Percentiles rank a stretch among this genome's conserved stretches.
phyloP scores from a whole-genome alignment of 108 stramenopile species.

The Nannochloropsis gaditana region DNA sequence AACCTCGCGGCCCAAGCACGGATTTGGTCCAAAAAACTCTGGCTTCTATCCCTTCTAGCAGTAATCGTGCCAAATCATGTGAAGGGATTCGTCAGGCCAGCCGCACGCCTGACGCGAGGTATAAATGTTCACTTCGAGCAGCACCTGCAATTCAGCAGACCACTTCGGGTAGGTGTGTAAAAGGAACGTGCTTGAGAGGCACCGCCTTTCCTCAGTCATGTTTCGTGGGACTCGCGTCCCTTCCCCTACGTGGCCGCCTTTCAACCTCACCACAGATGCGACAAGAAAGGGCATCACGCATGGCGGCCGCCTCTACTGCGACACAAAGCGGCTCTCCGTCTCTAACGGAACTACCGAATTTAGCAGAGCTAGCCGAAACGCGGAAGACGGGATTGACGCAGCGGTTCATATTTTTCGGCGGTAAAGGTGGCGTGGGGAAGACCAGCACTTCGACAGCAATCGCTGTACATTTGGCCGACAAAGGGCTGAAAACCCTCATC shows the following conservation, averaged over 20 bases:
- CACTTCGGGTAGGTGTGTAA: too few relatives aligned
- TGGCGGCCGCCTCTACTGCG: background rate
- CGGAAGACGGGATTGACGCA: constrained; percentile 30
- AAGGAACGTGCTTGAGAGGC: too few relatives aligned
- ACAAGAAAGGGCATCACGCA: background rate
- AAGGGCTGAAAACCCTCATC: constrained; percentile 46
- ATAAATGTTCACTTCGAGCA: too few relatives aligned
- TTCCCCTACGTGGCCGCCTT: background rate
- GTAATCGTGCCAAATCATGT: too few relatives aligned
- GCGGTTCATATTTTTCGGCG: constrained; percentile 54
- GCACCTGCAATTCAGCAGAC: too few relatives aligned
- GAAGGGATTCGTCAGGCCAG: too few relatives aligned
- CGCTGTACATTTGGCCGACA: constrained; percentile 42
- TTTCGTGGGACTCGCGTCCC: background rate
- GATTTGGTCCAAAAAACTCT: too few relatives aligned
- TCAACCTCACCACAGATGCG: background rate
- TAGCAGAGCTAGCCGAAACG: constrained; percentile 6
- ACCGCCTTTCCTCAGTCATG: too few relatives aligned
- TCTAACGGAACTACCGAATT: background rate
- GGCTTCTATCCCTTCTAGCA: too few relatives aligned
- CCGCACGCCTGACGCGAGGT: too few relatives aligned
- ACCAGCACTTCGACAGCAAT: constrained; percentile 53
- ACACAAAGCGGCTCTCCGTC: background rate
- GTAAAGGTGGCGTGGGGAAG: constrained; percentile 58
- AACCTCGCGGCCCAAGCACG: too few relatives aligned